phyloP scores from a whole-genome alignment of 2,329 filamentous ascomycete species.

The Pestalotiopsis fici region DNA sequence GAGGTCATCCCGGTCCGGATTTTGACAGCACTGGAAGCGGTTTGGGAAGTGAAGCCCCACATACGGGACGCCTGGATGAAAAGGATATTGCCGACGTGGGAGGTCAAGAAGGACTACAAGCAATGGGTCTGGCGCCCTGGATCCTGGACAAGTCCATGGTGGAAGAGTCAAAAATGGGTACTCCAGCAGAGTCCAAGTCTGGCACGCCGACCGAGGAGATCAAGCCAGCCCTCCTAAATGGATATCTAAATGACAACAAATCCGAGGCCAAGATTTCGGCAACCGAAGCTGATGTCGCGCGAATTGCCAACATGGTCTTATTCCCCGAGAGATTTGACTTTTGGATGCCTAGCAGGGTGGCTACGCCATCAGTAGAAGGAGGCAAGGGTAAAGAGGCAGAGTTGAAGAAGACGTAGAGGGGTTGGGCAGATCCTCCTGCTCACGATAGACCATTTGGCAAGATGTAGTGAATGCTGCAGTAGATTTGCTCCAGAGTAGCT shows the following conservation, averaged over 20 bases:
- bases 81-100: constrained; percentile 53
- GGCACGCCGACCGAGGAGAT: constrained; percentile 19
- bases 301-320: constrained; percentile 57
- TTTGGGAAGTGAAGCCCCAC: constrained; percentile 52
- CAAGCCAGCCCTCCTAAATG: constrained; percentile 18
- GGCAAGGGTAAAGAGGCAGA: constrained; percentile 8
- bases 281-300: constrained; percentile 53
- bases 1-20: constrained; percentile 55
- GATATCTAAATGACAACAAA: constrained; percentile 22
- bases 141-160: constrained; percentile 35
- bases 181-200: constrained; percentile 17
- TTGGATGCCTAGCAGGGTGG: constrained; percentile 41
- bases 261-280: constrained; percentile 29
- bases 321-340: constrained; percentile 55
- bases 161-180: constrained; percentile 13
- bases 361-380: constrained; percentile 3
- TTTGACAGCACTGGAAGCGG: constrained; percentile 56
- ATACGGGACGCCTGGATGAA: constrained; percentile 47
- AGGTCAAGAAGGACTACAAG: constrained; percentile 50
- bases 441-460: neutral
- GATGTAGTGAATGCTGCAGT: neutral
- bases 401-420: neutral
- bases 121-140: constrained; percentile 61
- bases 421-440: neutral
- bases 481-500: neutral